Base-by-base conservation (phyloP, 208 protist species). In the Zelonia costaricensis region DNA sequence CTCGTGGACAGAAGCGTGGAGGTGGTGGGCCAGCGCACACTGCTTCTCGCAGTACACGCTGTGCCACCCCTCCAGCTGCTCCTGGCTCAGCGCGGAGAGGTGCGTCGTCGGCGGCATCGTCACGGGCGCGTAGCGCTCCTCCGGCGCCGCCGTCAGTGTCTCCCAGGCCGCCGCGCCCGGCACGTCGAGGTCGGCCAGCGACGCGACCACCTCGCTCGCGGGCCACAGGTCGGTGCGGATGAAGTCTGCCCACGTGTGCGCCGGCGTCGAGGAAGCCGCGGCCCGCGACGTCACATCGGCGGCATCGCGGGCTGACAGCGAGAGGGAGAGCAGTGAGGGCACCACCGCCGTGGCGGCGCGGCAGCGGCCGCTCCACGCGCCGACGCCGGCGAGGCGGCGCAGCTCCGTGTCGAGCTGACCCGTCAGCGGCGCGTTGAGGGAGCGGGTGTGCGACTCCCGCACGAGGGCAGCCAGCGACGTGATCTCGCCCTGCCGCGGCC, bases 11-110 rank as follows among this genome's bases (percentile, higher is more conserved):
- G 47, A 42, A 0, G 76, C 40, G 42, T 74, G 74, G 15, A 91
- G 39, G 57, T 79, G 78, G 38, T 51, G 61, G 44, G 82, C 53
- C 10, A 90, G 63, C 42, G 86, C 78, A 2, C 48, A 28, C 63
- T 95, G 85, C 60, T 86, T 85, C 28, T 85, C 78, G 3, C 55
- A 55, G 73, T 83, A 91, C 12, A 91, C 79, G 22, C 60, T 69
- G 51, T 69, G 69, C 83, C 80, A 88, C 33, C 68, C 84, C 33
- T 67, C 71, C 27, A 71, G 73, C 69, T 91, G 74, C 53, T 78
- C 78, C 13, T 30, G 20, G 3, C 54, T 62, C 49, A 87, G 48
- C 10, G 43, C 28, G 16, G 78, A 57, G 22, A 84, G 61, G 38
- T 68, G 70, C 31, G 72, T 73, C 8, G 69, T 75, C 1, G 48